Evolutionary conservation across 805 yeast species (phyloP).

Genomic region (Hanseniaspora singularis): DNA sequence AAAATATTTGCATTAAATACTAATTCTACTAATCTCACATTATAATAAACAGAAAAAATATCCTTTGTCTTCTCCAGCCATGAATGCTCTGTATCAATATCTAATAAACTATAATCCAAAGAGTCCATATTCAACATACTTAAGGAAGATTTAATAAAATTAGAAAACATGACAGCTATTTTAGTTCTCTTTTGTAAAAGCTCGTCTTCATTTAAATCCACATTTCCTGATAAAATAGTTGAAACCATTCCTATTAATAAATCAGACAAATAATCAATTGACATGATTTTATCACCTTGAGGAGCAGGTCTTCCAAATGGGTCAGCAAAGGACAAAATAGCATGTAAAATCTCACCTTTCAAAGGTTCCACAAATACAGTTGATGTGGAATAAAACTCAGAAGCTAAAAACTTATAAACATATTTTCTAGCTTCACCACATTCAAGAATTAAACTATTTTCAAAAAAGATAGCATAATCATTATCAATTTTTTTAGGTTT

Average conservation of each 20-base stretch:
- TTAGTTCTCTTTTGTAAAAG: background rate
- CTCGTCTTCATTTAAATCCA: background rate
- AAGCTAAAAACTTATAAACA: background rate
- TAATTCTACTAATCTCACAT: constrained; percentile 33
- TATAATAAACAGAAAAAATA: constrained; percentile 29
- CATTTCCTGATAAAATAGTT: background rate
- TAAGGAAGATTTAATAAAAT: constrained; percentile 5
- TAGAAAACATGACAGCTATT: constrained; percentile 1
- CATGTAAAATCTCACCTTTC: constrained; percentile 18
- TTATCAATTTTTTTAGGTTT: background rate
- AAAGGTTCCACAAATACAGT: constrained; percentile 18
- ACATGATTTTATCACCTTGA: constrained; percentile 39
- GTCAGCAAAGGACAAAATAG: constrained; percentile 37
- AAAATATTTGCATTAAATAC: constrained; percentile 37
- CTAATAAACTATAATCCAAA: constrained; percentile 23
- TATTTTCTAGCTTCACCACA: background rate
- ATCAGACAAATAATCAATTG: constrained; percentile 45
- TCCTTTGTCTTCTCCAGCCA: constrained; percentile 19
- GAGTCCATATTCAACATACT: constrained; percentile 3
- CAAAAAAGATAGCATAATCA: constrained; percentile 1
- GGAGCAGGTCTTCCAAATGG: constrained; percentile 63
- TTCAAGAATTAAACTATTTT: constrained; percentile 4
- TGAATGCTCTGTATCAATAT: constrained; percentile 29
- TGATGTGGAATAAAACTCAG: background rate
- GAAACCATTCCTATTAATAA: constrained; percentile 36